Percentiles rank a stretch among this genome's conserved stretches.
Conservation (phyloP, 768 basidiomycete species). For the Phlebiopsis gigantea region DNA sequence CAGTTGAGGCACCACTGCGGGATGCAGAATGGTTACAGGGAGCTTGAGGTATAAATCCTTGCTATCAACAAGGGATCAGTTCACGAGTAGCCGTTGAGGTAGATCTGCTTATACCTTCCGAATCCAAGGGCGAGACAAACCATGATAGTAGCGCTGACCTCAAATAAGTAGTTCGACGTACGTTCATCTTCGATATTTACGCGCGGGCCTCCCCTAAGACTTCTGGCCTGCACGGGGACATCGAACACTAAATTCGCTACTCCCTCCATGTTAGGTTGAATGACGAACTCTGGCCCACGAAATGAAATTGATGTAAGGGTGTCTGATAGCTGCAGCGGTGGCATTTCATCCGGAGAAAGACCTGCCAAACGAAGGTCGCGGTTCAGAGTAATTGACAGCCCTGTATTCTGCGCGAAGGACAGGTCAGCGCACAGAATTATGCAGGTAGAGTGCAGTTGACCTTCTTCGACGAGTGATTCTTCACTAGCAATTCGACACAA, state of each 20-base stretch:
- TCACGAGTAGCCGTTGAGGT: not conserved
- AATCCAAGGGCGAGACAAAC: slow-evolving; percentile 69
- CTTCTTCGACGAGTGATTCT: slow-evolving; percentile 80
- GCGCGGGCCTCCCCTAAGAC: slow-evolving; percentile 57
- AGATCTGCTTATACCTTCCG: slow-evolving; percentile 46
- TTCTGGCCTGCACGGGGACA: slow-evolving; percentile 61
- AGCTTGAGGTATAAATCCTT: slow-evolving; percentile 66
- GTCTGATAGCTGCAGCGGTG: slow-evolving; percentile 62
- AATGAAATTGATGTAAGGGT: slow-evolving; percentile 64
- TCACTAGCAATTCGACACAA: slow-evolving; percentile 72
- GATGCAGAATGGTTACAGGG: slow-evolving; percentile 61
- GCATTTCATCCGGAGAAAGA: slow-evolving; percentile 32
- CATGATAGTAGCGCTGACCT: slow-evolving; percentile 57
- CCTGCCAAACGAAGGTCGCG: slow-evolving; percentile 56
- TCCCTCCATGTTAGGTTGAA: slow-evolving; percentile 70
- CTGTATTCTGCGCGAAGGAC: slow-evolving; percentile 48
- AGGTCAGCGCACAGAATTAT: not conserved
- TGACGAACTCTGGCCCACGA: slow-evolving; percentile 68
- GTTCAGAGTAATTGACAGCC: slow-evolving; percentile 54
- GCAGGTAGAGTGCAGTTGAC: slow-evolving; percentile 29
- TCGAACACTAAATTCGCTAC: slow-evolving; percentile 77
- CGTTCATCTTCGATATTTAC: slow-evolving; percentile 42
- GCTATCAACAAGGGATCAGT: slow-evolving; percentile 30
- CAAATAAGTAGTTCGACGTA: slow-evolving; percentile 52
- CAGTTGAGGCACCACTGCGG: slow-evolving; percentile 47